phyloP scores from a whole-genome alignment of 148 eudicot genomes.

The Arctostaphylos glauca region DNA sequence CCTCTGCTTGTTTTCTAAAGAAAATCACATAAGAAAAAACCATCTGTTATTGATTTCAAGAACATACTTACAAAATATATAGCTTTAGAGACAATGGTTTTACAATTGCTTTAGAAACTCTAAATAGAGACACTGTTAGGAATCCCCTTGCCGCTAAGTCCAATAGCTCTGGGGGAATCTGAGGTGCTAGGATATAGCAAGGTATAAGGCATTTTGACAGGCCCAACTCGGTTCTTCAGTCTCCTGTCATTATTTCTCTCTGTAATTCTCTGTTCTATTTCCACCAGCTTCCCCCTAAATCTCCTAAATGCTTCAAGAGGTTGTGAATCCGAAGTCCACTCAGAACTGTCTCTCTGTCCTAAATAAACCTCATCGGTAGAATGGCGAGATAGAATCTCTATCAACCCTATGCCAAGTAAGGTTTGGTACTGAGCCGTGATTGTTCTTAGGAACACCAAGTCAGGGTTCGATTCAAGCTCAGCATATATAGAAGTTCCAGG shows the following conservation, averaged over 20 bases:
- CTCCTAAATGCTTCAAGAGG: conserved; percentile 24
- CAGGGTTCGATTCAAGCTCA: neutral
- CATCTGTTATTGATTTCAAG: neutral
- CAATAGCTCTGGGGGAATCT: neutral
- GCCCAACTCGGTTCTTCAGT: conserved; percentile 27
- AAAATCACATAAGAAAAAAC: neutral
- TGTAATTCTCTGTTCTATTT: conserved; percentile 21
- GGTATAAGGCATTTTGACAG: conserved; percentile 28
- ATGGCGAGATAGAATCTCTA: neutral
- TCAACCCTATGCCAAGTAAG: neutral
- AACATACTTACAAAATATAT: neutral
- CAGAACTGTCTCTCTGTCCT: neutral
- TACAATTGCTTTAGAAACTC: neutral
- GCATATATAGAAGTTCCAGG: conserved; percentile 1
- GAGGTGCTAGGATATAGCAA: conserved; percentile 17
- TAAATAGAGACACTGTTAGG: neutral
- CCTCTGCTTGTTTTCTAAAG: neutral
- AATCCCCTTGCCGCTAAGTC: conserved; percentile 1
- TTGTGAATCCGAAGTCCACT: neutral
- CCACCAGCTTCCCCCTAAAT: conserved; percentile 17
- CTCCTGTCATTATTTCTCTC: conserved; percentile 20
- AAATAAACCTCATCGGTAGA: neutral
- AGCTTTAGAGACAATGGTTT: neutral
- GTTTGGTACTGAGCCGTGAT: neutral
- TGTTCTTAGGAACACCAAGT: neutral